These are phyloP conservation scores for Esteya vermicola DNA, from an alignment of 2,329 filamentous ascomycete genomes.

Conservation along the genomic window DNA sequence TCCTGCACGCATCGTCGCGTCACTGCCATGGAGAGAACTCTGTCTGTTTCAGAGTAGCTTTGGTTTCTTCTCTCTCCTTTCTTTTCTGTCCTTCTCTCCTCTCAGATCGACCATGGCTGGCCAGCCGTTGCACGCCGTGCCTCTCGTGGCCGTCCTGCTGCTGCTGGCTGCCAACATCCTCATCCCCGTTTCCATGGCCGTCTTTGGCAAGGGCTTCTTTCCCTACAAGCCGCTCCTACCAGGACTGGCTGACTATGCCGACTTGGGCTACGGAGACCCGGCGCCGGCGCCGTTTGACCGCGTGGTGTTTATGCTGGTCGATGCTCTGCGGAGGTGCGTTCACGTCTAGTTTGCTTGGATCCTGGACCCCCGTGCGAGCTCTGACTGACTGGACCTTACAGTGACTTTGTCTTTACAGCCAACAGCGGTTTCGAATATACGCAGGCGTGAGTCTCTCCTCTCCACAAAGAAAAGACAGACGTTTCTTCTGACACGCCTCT, in stretches of 20 bases:
- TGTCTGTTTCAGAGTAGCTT: too few species aligned
- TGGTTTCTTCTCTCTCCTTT: not conserved
- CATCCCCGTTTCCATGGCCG: conserved; percentile 56
- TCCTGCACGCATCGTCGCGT: not conserved
- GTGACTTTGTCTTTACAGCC: conserved; percentile 83
- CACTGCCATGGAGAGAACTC: not conserved
- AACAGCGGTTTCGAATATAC: conserved; percentile 76
- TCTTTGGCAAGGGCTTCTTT: conserved; percentile 88
- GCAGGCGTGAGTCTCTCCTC: conserved; percentile 54
- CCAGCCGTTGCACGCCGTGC: not conserved
- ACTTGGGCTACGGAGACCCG: conserved; percentile 36
- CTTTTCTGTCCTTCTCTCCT: not conserved
- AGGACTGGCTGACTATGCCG: conserved; percentile 59
- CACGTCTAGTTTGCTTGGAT: too few species aligned
- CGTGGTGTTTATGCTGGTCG: conserved; percentile 93
- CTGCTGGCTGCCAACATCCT: conserved; percentile 61
- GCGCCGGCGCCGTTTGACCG: conserved; percentile 69
- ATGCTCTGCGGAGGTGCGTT: conserved; percentile 74
- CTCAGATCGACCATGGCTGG: not conserved
- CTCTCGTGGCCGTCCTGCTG: conserved; percentile 20
- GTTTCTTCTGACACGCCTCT: too few species aligned
- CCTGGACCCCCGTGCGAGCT: too few species aligned
- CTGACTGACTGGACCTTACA: conserved; percentile 23
- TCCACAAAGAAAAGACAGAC: too few species aligned
- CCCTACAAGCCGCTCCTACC: conserved; percentile 91